Percentiles rank a stretch among this genome's conserved stretches.
phyloP scores from a whole-genome alignment of 2,329 filamentous ascomycete genomes.

The Apiospora koreana region DNA sequence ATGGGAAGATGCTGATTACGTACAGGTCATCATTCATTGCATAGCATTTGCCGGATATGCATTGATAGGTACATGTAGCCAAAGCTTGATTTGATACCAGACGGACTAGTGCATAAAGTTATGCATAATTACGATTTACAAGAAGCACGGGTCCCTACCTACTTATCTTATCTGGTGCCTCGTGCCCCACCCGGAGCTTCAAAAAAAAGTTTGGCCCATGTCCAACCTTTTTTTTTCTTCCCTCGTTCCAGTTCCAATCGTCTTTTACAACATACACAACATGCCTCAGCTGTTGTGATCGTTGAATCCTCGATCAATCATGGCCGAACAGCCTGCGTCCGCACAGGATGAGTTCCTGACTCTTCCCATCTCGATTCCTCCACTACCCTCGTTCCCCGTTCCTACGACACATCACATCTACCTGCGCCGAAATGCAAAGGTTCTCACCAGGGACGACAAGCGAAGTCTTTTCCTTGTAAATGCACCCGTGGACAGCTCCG shows the following conservation, averaged over 20 bases:
- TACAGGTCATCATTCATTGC: too few species aligned
- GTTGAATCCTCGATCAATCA: constrained; percentile 19
- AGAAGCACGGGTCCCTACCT: background rate
- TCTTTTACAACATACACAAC: background rate
- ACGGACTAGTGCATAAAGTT: background rate
- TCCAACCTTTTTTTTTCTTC: constrained; percentile 2
- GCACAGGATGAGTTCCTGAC: constrained; percentile 65
- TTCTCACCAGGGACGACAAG: constrained; percentile 70
- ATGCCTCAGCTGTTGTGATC: constrained; percentile 10
- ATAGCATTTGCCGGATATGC: background rate
- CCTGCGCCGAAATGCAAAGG: constrained; percentile 77
- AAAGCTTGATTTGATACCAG: background rate
- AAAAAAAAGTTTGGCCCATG: constrained; percentile 1
- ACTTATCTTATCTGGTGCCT: background rate
- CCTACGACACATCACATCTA: constrained; percentile 80
- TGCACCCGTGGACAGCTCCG: constrained; percentile 80
- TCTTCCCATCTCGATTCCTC: constrained; percentile 67
- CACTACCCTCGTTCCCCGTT: constrained; percentile 61
- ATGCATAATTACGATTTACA: background rate
- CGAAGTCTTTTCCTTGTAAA: constrained; percentile 92
- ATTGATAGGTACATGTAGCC: background rate
- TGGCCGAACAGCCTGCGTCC: constrained; percentile 34
- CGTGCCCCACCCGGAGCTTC: background rate
- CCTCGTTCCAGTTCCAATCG: background rate
- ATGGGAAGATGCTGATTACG: background rate